Evolutionary conservation across 768 basidiomycete species (phyloP).

Genomic region (Rhizopogon rudus): DNA sequence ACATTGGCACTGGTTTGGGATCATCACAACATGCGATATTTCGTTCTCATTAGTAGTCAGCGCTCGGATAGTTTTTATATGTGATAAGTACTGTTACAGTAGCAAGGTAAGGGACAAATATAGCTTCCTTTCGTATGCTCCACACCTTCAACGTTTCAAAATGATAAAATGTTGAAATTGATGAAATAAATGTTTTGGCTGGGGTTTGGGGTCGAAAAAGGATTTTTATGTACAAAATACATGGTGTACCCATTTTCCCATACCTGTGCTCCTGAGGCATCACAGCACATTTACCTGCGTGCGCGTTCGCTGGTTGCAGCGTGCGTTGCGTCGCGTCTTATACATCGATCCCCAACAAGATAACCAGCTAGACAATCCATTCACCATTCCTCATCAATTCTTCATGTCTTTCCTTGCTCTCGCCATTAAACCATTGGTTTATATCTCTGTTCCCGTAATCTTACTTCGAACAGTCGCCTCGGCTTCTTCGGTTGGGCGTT

Average conservation of each 20-base stretch:
- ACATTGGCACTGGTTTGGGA: too few relatives aligned
- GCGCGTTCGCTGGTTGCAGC: constrained; percentile 20
- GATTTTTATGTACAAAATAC: background rate
- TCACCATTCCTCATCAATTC: background rate
- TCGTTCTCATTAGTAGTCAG: too few relatives aligned
- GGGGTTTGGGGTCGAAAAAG: constrained; percentile 2
- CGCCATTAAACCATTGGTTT: constrained; percentile 68
- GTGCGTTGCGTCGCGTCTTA: constrained; percentile 13
- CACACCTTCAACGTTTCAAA: too few relatives aligned
- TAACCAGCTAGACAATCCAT: constrained; percentile 8
- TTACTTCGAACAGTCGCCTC: constrained; percentile 57
- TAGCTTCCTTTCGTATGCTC: too few relatives aligned
- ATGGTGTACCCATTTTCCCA: constrained; percentile 21
- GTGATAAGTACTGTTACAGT: too few relatives aligned
- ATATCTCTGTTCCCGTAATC: constrained; percentile 69
- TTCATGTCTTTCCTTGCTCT: constrained; percentile 60
- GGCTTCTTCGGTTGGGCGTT: constrained; percentile 52
- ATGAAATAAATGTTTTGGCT: background rate
- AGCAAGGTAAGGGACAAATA: too few relatives aligned
- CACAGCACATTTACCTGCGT: constrained; percentile 7
- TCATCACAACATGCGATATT: too few relatives aligned
- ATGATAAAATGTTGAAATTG: too few relatives aligned
- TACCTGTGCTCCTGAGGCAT: constrained; percentile 18
- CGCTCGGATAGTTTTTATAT: too few relatives aligned
- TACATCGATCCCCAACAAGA: constrained; percentile 9